Conservation (phyloP, 2,329 filamentous ascomycete genomes). For the Myriosclerotinia curreyana region DNA sequence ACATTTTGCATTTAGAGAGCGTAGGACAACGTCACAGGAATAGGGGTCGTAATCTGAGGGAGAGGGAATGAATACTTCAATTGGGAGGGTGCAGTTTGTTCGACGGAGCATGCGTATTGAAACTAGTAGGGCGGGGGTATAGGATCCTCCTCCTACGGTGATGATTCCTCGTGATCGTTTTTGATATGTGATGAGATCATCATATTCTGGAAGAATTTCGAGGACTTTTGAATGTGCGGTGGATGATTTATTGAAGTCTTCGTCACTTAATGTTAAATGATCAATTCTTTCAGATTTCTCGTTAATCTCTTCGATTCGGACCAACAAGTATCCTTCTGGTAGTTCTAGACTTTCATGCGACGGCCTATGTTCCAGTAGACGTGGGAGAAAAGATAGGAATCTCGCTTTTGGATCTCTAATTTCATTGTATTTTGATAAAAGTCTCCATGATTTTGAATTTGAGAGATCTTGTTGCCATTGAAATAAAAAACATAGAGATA, state of each 20-base stretch:
- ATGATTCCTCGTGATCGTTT: conserved; percentile 42
- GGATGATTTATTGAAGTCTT: conserved; percentile 10
- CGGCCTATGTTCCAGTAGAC: neutral
- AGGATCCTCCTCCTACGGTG: conserved; percentile 42
- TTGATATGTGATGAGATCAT: conserved; percentile 13
- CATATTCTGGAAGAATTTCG: conserved; percentile 12
- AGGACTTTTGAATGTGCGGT: conserved; percentile 10
- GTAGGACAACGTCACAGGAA: conserved; percentile 42
- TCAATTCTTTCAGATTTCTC: conserved; percentile 5
- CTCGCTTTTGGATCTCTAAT: conserved; percentile 7
- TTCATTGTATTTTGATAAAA: neutral
- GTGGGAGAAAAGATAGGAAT: conserved; percentile 8
- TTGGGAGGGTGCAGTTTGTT: conserved; percentile 41
- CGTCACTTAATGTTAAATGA: conserved; percentile 7
- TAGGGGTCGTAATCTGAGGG: conserved; percentile 41
- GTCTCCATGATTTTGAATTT: conserved; percentile 19
- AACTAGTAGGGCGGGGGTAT: conserved; percentile 42
- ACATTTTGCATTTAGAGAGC: conserved; percentile 42
- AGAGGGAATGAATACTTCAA: conserved; percentile 44
- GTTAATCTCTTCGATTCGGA: conserved; percentile 18
- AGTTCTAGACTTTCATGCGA: neutral
- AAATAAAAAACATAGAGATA: conserved; percentile 12
- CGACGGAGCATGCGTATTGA: conserved; percentile 44
- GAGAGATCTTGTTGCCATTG: conserved; percentile 13
- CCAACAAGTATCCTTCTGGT: conserved; percentile 1